A percentile compares a stretch with the other conserved stretches of the same genome.
Evolutionary conservation across 331 rosid genomes (phyloP).

Genomic region (Cucumis variabilis): DNA sequence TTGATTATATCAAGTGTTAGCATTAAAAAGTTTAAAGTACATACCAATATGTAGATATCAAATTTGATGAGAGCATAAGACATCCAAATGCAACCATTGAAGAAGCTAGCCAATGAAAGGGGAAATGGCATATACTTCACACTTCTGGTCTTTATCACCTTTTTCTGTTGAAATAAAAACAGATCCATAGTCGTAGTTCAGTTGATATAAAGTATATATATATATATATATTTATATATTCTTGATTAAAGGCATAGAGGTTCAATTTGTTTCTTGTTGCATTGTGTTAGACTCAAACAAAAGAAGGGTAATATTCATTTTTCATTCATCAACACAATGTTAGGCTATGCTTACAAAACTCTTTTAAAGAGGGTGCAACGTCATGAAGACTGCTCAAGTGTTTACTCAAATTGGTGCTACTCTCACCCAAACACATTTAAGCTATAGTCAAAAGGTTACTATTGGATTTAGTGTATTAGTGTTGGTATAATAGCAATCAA

Average conservation of each 20-base stretch:
- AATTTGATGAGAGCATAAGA: slow-evolving; percentile 57
- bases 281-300: too few relatives aligned
- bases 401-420: too few relatives aligned
- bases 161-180: slow-evolving; percentile 35
- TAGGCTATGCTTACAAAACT: too few relatives aligned
- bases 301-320: not conserved
- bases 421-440: too few relatives aligned
- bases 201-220: too few relatives aligned
- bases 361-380: too few relatives aligned
- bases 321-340: not conserved
- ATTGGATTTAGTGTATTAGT: too few relatives aligned
- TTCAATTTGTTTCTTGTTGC: too few relatives aligned
- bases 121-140: slow-evolving; percentile 77
- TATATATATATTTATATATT: too few relatives aligned
- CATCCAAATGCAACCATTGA: slow-evolving; percentile 59
- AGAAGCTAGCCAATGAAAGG: slow-evolving; percentile 64
- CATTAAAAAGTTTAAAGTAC: not conserved
- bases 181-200: not conserved
- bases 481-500: too few relatives aligned
- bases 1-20: not conserved
- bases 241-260: not conserved
- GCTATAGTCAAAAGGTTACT: too few relatives aligned
- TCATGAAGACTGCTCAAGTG: too few relatives aligned
- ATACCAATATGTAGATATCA: slow-evolving; percentile 61
- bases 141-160: slow-evolving; percentile 63